Conservation (phyloP, 257 asterid genomes). For the Apocynum venetum region DNA sequence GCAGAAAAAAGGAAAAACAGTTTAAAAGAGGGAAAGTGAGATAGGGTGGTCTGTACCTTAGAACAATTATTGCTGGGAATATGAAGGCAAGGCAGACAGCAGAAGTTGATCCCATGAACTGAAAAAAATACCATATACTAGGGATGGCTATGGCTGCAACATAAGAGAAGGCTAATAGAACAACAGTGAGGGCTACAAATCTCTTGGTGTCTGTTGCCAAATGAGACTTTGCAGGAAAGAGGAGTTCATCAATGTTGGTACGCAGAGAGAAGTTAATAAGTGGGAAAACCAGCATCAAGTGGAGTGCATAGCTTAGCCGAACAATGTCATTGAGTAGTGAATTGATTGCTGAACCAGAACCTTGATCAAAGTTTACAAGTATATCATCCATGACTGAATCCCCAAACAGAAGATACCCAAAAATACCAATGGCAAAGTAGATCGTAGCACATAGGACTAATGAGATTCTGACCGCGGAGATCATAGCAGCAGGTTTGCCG, state of each 20-base stretch:
- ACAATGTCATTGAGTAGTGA: slow-evolving; percentile 56
- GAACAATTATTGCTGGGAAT: slow-evolving; percentile 75
- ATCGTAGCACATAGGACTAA: slow-evolving; percentile 64
- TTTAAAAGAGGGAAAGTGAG: neutral
- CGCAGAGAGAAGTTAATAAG: slow-evolving; percentile 80
- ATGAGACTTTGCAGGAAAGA: slow-evolving; percentile 51
- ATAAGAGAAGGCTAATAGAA: slow-evolving; percentile 54
- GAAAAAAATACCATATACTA: slow-evolving; percentile 87
- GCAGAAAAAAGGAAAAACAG: neutral
- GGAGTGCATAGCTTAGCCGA: slow-evolving; percentile 78
- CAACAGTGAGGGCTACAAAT: slow-evolving; percentile 52
- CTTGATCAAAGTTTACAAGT: slow-evolving; percentile 71
- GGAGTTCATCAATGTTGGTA: slow-evolving; percentile 68
- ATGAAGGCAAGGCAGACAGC: slow-evolving; percentile 89
- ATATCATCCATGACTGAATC: slow-evolving; percentile 85
- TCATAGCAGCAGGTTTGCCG: slow-evolving; percentile 71
- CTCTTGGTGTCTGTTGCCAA: slow-evolving; percentile 49
- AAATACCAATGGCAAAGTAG: slow-evolving; percentile 69
- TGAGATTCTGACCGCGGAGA: slow-evolving; percentile 58
- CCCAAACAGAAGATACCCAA: slow-evolving; percentile 93
- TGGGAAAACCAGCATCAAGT: slow-evolving; percentile 81
- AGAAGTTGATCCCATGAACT: slow-evolving; percentile 92
- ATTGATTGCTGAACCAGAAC: slow-evolving; percentile 44
- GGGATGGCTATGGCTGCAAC: slow-evolving; percentile 69
- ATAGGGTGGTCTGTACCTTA: slow-evolving; percentile 46